Percentiles rank a stretch among this genome's conserved stretches.
Conservation (phyloP, 78 protist species). For the Goniomonas avonlea region DNA sequence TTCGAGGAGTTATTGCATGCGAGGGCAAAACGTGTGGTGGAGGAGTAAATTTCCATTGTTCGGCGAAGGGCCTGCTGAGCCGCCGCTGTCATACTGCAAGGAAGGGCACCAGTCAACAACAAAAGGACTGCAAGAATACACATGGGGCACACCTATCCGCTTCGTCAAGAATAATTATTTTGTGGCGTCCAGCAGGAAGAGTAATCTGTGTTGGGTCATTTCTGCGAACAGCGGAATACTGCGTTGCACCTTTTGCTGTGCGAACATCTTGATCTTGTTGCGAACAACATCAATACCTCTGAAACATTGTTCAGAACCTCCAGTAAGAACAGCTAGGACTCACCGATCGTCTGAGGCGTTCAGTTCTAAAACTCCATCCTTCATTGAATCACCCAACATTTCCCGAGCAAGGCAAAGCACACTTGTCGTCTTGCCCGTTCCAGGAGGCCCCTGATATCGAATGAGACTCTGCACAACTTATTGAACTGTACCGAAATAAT, state of each 20-base stretch:
- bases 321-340: background rate
- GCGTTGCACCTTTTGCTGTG: conserved; percentile 92
- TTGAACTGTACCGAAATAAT: conserved; percentile 39
- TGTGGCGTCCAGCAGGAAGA: conserved; percentile 79
- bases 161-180: conserved; percentile 96
- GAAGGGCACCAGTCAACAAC: background rate
- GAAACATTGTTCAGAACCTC: background rate
- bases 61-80: conserved; percentile 98
- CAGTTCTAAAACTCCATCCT: conserved; percentile 81
- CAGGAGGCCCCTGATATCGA: conserved; percentile 77
- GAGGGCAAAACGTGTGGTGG: conserved; percentile 92
- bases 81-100: conserved; percentile 73
- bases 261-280: conserved; percentile 91
- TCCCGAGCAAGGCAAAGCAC: conserved; percentile 77
- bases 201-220: too few species aligned
- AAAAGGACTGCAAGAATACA: background rate
- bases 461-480: background rate
- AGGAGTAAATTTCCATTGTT: conserved; percentile 83
- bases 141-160: conserved; percentile 78
- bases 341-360: conserved; percentile 91
- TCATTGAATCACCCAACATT: conserved; percentile 64
- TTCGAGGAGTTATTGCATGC: conserved; percentile 88
- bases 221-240: too few species aligned
- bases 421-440: conserved; percentile 92
- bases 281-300: conserved; percentile 96